phyloP scores from a whole-genome alignment of 2,329 filamentous ascomycete genomes.

The Penicillium sp. region DNA sequence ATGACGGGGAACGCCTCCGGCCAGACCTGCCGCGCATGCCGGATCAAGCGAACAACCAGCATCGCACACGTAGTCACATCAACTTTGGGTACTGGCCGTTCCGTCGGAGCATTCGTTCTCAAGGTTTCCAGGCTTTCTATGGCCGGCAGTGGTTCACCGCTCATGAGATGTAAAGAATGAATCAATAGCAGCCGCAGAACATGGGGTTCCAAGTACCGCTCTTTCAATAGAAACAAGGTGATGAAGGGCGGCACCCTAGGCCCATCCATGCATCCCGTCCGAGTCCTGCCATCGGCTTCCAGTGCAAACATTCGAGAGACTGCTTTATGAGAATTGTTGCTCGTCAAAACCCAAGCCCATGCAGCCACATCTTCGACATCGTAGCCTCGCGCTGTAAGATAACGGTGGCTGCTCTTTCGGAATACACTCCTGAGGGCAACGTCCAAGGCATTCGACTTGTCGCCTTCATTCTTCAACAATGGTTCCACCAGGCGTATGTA shows the following conservation, averaged over 20 bases:
- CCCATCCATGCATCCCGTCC: not conserved
- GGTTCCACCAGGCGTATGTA: constrained; percentile 40
- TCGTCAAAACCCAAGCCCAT: constrained; percentile 51
- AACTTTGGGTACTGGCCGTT: constrained; percentile 14
- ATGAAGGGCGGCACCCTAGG: constrained; percentile 48
- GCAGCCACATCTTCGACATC: constrained; percentile 41
- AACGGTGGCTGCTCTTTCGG: constrained; percentile 24
- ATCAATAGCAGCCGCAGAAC: constrained; percentile 46
- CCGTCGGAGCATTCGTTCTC: not conserved
- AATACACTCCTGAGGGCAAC: constrained; percentile 36
- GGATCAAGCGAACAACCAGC: constrained; percentile 49
- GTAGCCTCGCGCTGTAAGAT: constrained; percentile 35
- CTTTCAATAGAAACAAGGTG: constrained; percentile 48
- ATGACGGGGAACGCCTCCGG: constrained; percentile 48
- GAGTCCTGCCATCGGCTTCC: constrained; percentile 22
- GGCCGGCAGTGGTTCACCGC: constrained; percentile 22
- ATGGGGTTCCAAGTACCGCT: constrained; percentile 39
- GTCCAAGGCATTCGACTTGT: constrained; percentile 18
- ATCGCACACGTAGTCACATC: constrained; percentile 36
- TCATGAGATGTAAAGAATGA: constrained; percentile 38
- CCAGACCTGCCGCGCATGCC: constrained; percentile 52
- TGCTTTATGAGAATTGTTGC: constrained; percentile 35
- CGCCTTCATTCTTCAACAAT: constrained; percentile 13
- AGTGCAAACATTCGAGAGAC: constrained; percentile 36
- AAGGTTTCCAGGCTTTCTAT: not conserved